Evolutionary conservation across 352 stramenopile species (phyloP), one percentile per base, ranked within the genome.

Genomic region (Halophytophthora batemanensis): DNA sequence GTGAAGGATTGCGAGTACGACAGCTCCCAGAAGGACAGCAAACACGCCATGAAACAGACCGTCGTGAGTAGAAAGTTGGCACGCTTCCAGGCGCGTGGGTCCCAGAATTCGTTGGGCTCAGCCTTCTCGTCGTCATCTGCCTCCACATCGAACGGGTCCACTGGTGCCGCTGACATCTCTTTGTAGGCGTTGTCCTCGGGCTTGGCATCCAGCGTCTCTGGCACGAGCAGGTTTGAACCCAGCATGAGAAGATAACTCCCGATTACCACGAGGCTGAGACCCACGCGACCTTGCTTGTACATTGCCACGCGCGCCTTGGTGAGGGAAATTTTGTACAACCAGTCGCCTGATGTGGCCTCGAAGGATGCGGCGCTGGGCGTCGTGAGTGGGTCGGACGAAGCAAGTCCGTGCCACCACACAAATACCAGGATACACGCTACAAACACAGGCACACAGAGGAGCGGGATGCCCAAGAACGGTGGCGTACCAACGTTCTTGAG

Each of bases 11-110:
- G 53, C 21, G 93, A 98, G 75, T 98, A 99, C 8, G 89, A 97
- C 56, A 99, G 98, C 64, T 99, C 96, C 76, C 90, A 97, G n/a
- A 98, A 72, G 35, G 95, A 70, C n/a, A 98, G 70, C 45, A 98
- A 69, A 14, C 86, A 52, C 25, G 71, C 68, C 71, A 97, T 83
- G 52, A 97, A 83, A 15, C 56, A 69, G n/a, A 97, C 51, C 1
- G 83, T 87, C 10, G 75, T 72, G 25, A 96, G 74, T 31, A 98
- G 46, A n/a, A 98, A 82, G 51, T 98, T 96, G 31, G 77, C 75
- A 18, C 91, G 76, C 60, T 98, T 98, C 86, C 95, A 98, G 12
- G 66, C 50, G 7, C 84, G 65, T 4, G 86, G 86, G 42, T 84
- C 70, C 80, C 85, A 97, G 51, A 85, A 77, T 44, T 92, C 82